These are phyloP conservation scores for Lablab purpureus DNA, from an alignment of 306 rosid species.

Conservation along the genomic window DNA sequence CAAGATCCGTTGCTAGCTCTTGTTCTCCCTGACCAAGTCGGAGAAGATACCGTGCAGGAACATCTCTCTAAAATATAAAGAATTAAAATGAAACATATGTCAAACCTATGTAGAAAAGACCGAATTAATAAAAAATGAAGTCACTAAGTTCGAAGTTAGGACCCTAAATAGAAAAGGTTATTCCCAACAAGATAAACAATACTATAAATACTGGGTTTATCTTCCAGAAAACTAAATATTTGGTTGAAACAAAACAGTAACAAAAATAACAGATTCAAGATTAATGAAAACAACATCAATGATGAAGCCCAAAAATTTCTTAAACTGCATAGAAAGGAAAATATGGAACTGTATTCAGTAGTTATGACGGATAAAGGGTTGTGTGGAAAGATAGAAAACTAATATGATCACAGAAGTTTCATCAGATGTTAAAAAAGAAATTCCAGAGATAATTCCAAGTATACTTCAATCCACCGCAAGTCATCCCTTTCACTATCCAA, in stretches of 20 bases:
- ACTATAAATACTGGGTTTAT: not conserved
- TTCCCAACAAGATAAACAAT: slow-evolving; percentile 2
- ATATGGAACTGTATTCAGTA: not conserved
- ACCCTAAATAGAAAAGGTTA: slow-evolving; percentile 29
- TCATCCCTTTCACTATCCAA: not conserved
- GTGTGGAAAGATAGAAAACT: slow-evolving; percentile 9
- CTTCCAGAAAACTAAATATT: not conserved
- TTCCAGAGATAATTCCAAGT: slow-evolving; percentile 16
- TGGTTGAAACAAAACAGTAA: not conserved
- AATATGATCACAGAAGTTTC: not conserved
- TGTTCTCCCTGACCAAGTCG: slow-evolving; percentile 99
- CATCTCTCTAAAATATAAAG: slow-evolving; percentile 80
- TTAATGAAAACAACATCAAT: not conserved
- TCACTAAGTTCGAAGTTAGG: not conserved
- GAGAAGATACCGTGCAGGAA: slow-evolving; percentile 98
- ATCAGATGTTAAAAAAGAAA: slow-evolving; percentile 5
- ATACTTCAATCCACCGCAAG: not conserved
- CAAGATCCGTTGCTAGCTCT: slow-evolving; percentile 98
- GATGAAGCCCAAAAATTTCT: not conserved
- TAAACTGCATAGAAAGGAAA: not conserved
- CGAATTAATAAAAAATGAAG: not conserved
- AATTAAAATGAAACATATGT: slow-evolving; percentile 13
- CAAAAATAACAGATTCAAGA: too few species aligned
- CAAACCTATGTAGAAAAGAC: slow-evolving; percentile 24
- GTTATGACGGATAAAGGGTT: not conserved